Percentiles rank a stretch among this genome's conserved stretches.
Evolutionary conservation across 108 stramenopile genomes (phyloP).

Genomic region (Aurantiochytrium sp.): DNA sequence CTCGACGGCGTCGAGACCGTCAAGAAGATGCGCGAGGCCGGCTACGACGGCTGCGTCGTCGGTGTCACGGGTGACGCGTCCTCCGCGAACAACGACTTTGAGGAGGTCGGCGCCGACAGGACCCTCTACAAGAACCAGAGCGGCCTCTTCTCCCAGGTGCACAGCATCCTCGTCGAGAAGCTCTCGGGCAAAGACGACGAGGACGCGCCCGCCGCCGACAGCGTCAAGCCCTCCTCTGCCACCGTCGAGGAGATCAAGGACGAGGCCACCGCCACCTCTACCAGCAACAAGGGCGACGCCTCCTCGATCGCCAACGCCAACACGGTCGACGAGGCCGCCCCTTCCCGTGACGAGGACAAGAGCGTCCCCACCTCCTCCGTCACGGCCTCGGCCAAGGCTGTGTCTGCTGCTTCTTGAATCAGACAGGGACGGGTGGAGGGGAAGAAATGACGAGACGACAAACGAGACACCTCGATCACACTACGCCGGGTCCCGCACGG

Average conservation of each 20-base stretch:
- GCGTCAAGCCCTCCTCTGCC: background rate
- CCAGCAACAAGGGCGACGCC: too few species aligned
- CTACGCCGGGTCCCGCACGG: too few species aligned
- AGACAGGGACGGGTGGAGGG: background rate
- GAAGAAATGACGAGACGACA: too few species aligned
- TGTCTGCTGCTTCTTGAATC: background rate
- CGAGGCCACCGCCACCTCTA: background rate
- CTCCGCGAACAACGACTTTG: background rate
- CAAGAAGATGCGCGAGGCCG: conserved; percentile 18
- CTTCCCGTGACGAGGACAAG: background rate
- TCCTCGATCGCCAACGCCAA: too few species aligned
- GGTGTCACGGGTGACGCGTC: background rate
- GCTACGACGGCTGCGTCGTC: conserved; percentile 21
- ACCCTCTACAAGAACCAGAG: background rate
- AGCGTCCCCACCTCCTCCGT: background rate
- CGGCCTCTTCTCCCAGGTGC: background rate
- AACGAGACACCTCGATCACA: too few species aligned
- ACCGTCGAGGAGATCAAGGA: background rate
- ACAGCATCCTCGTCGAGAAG: conserved; percentile 13
- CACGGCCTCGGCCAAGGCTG: background rate
- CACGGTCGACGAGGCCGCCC: background rate
- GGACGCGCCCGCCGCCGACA: background rate
- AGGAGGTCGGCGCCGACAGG: background rate
- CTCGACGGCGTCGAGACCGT: conserved; percentile 1
- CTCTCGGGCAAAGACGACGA: background rate